Percentiles rank a stretch among this genome's conserved stretches.
These are phyloP conservation scores for Theobroma grandiflorum DNA, from an alignment of 441 rosid species.

Conservation along the genomic window DNA sequence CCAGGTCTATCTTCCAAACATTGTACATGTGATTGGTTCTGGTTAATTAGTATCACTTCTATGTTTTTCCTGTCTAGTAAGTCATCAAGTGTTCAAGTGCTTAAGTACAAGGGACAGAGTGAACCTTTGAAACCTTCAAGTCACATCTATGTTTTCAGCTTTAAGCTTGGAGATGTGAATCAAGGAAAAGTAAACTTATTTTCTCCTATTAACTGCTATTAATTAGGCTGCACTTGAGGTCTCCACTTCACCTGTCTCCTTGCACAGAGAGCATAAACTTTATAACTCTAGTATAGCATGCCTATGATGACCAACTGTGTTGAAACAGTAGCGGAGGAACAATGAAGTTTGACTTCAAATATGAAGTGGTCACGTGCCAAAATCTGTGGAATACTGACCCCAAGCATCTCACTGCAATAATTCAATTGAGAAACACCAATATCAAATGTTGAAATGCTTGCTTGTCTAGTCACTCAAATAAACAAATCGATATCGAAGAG, in stretches of 20 bases:
- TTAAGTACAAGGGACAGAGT: neutral
- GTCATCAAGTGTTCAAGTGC: neutral
- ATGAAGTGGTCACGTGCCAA: neutral
- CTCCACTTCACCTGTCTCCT: neutral
- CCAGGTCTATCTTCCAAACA: conserved; percentile 63
- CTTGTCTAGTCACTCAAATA: neutral
- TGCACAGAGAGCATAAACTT: neutral
- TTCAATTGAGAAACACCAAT: neutral
- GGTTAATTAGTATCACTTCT: neutral
- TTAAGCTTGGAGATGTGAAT: neutral
- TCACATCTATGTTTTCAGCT: neutral
- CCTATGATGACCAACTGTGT: neutral
- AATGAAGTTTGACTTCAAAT: neutral
- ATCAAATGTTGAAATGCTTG: conserved; percentile 1
- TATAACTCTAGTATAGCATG: neutral
- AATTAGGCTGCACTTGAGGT: neutral
- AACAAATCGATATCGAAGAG: neutral
- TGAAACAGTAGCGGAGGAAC: neutral
- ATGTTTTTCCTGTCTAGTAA: neutral
- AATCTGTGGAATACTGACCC: neutral
- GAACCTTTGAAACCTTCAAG: neutral
- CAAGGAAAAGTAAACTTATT: too few species aligned
- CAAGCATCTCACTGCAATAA: conserved; percentile 9
- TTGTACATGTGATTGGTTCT: conserved; percentile 7
- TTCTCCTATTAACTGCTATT: neutral